phyloP scores from a whole-genome alignment of 495 filamentous ascomycete genomes.

The Annulohypoxylon nitens region DNA sequence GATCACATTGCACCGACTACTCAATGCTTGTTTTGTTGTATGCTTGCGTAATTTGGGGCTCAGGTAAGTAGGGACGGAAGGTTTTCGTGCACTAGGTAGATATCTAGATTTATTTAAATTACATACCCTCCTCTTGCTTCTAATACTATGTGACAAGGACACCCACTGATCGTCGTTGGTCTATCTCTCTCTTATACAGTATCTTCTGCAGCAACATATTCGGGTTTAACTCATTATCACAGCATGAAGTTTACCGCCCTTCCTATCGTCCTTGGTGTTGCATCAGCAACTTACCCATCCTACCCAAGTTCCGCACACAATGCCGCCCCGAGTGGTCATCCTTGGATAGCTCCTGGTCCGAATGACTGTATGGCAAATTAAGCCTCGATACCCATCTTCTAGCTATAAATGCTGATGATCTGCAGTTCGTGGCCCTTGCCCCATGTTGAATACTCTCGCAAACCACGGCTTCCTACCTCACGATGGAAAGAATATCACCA shows the following conservation, averaged over 20 bases:
- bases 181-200: neutral
- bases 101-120: slow-evolving; percentile 14
- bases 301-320: neutral
- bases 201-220: neutral
- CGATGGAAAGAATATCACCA: slow-evolving; percentile 52
- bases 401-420: neutral
- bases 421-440: slow-evolving; percentile 55
- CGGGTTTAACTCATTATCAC: neutral
- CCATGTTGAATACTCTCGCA: slow-evolving; percentile 55
- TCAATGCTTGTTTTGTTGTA: neutral
- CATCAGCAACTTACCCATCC: slow-evolving; percentile 2
- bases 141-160: neutral
- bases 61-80: neutral
- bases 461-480: slow-evolving; percentile 52
- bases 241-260: slow-evolving; percentile 16
- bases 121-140: neutral
- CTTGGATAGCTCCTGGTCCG: slow-evolving; percentile 19
- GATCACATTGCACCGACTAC: neutral
- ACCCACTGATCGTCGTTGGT: neutral
- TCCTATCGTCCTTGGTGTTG: slow-evolving; percentile 1
- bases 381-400: too few species aligned
- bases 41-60: slow-evolving; percentile 4
- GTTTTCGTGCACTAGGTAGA: neutral
- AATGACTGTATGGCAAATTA: slow-evolving; percentile 1
- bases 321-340: slow-evolving; percentile 12